Evolutionary conservation across 768 basidiomycete species (phyloP).

Genomic region (Suillus luteus): DNA sequence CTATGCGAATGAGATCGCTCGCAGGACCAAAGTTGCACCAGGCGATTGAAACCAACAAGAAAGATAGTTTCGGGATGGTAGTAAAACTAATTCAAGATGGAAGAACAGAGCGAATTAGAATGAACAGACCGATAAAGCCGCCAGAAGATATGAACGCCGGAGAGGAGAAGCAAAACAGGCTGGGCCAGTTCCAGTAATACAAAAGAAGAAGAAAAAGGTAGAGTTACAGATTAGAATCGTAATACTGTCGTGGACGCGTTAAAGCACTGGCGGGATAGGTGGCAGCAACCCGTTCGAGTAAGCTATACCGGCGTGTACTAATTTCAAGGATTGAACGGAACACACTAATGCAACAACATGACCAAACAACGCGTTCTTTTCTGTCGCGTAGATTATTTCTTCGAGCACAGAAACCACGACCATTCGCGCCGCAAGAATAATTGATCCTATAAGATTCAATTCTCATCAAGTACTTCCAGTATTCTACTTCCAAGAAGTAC

Average conservation of each 20-base stretch:
- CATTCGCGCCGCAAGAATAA: neutral
- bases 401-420: neutral
- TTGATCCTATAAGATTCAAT: neutral
- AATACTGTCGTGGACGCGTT: slow-evolving; percentile 31
- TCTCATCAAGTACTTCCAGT: neutral
- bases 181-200: slow-evolving; percentile 6
- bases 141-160: slow-evolving; percentile 7
- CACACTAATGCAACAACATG: slow-evolving; percentile 19
- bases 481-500: slow-evolving; percentile 1
- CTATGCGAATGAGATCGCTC: neutral
- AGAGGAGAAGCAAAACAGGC: slow-evolving; percentile 1
- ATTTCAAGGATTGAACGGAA: slow-evolving; percentile 9
- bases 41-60: neutral
- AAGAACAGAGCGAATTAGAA: slow-evolving; percentile 10
- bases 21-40: neutral
- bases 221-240: slow-evolving; percentile 29
- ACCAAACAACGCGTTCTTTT: slow-evolving; percentile 25
- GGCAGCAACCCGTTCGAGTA: slow-evolving; percentile 23
- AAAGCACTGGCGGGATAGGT: slow-evolving; percentile 17
- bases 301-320: slow-evolving; percentile 7
- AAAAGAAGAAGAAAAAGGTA: slow-evolving; percentile 5
- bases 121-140: slow-evolving; percentile 6
- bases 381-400: neutral
- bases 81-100: slow-evolving; percentile 12
- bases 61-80: slow-evolving; percentile 10